Conservation (phyloP, 164 flowering plant genomes). For the Sextonia rubra region DNA sequence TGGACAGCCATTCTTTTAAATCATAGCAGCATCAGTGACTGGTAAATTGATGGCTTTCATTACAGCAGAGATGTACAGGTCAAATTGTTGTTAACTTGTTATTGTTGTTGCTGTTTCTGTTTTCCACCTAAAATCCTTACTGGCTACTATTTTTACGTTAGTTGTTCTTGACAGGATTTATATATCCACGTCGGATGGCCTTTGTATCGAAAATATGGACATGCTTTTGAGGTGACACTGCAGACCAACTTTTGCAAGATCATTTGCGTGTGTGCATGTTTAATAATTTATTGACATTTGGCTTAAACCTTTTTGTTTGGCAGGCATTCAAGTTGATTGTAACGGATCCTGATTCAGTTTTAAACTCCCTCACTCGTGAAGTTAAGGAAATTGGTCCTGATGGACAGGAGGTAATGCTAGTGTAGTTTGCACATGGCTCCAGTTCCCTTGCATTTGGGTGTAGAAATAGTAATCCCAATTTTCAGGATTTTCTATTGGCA, state of each 20-base stretch:
- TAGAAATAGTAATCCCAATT: too few relatives aligned
- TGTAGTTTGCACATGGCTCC: too few relatives aligned
- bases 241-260: neutral
- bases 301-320: conserved; percentile 4
- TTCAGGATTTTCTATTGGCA: neutral
- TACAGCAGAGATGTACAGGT: neutral
- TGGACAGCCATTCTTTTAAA: too few relatives aligned
- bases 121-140: neutral
- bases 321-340: conserved; percentile 90
- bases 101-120: neutral
- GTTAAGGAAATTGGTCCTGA: conserved; percentile 85
- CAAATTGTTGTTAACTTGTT: neutral
- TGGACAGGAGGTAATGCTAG: conserved; percentile 72
- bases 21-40: neutral
- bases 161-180: conserved; percentile 53
- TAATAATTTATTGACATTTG: neutral
- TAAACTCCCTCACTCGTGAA: conserved; percentile 75
- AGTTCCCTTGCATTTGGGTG: too few relatives aligned
- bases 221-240: conserved; percentile 82
- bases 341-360: conserved; percentile 77
- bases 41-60: neutral
- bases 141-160: neutral
- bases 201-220: conserved; percentile 81
- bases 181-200: conserved; percentile 97
- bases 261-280: neutral